phyloP scores from a whole-genome alignment of 805 yeast species.

The Saccharomycopsis oosterbeekiorum region DNA sequence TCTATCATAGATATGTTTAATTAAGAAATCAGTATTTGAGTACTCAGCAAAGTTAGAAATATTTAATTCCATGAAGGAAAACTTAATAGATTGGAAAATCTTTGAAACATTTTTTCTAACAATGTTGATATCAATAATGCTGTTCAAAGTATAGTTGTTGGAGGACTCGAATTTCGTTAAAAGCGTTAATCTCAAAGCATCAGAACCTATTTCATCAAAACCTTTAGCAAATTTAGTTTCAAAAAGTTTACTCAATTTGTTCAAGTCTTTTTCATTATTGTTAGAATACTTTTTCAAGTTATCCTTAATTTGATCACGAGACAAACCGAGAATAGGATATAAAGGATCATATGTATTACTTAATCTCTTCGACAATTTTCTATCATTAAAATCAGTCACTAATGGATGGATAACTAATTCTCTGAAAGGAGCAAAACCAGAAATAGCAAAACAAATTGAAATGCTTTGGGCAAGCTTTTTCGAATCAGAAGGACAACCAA shows the following conservation, averaged over 20 bases:
- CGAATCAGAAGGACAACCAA: slow-evolving; percentile 98
- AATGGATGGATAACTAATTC: slow-evolving; percentile 98
- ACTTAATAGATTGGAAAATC: slow-evolving; percentile 96
- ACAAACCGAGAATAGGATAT: slow-evolving; percentile 83
- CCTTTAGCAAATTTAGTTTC: slow-evolving; percentile 85
- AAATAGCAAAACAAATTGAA: slow-evolving; percentile 75
- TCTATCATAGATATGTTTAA: slow-evolving; percentile 61
- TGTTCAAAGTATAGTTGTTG: slow-evolving; percentile 61
- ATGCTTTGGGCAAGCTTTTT: slow-evolving; percentile 98
- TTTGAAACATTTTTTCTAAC: slow-evolving; percentile 98
- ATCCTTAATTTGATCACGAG: slow-evolving; percentile 67
- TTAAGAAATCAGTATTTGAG: slow-evolving; percentile 64
- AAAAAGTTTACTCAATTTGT: slow-evolving; percentile 80
- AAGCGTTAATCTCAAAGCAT: slow-evolving; percentile 76
- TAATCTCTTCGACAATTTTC: slow-evolving; percentile 95
- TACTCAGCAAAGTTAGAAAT: slow-evolving; percentile 54
- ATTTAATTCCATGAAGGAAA: slow-evolving; percentile 79
- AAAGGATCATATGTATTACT: slow-evolving; percentile 95
- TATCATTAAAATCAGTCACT: slow-evolving; percentile 97
- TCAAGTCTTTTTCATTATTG: slow-evolving; percentile 79
- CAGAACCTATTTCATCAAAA: slow-evolving; percentile 98
- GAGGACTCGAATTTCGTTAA: background rate
- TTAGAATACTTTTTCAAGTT: slow-evolving; percentile 63
- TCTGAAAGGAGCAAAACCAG: slow-evolving; percentile 71
- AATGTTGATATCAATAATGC: slow-evolving; percentile 84